Evolutionary conservation across 371 early-diverging fungal genomes (phyloP).

Genomic region (Mucor sp.): DNA sequence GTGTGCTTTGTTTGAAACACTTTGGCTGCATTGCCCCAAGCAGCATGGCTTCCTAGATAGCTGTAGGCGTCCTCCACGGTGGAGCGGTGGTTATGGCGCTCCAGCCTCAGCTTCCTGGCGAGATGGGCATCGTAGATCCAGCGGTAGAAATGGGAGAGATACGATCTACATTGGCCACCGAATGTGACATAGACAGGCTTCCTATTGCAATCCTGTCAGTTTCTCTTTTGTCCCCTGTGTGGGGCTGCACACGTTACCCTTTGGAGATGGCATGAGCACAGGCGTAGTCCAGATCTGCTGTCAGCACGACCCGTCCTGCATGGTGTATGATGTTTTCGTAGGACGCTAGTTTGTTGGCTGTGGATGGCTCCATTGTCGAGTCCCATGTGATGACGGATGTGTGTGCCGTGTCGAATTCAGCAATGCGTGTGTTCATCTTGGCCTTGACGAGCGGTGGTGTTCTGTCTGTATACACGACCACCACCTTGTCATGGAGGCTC

Average conservation of each 20-base stretch:
- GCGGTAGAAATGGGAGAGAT: slow-evolving; percentile 42
- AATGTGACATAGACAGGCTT: slow-evolving; percentile 50
- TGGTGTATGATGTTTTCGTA: slow-evolving; percentile 36
- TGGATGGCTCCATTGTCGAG: slow-evolving; percentile 16
- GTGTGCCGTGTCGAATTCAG: neutral
- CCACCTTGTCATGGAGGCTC: slow-evolving; percentile 25
- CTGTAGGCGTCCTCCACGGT: slow-evolving; percentile 33
- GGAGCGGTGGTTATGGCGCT: slow-evolving; percentile 16
- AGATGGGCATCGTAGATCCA: slow-evolving; percentile 39
- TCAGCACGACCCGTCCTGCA: slow-evolving; percentile 34
- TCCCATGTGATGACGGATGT: slow-evolving; percentile 37
- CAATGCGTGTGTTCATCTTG: slow-evolving; percentile 16
- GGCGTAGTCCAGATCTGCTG: slow-evolving; percentile 49
- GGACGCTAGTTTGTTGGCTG: slow-evolving; percentile 20
- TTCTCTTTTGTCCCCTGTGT: too few relatives aligned
- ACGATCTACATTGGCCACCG: slow-evolving; percentile 38
- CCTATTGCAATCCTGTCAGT: slow-evolving; percentile 10
- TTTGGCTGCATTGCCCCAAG: slow-evolving; percentile 34
- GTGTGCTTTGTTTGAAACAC: slow-evolving; percentile 31
- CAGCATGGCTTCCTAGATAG: slow-evolving; percentile 38
- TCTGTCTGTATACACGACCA: slow-evolving; percentile 43
- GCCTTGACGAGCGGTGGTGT: slow-evolving; percentile 40
- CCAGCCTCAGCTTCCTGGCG: slow-evolving; percentile 41
- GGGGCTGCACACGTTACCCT: slow-evolving; percentile 24
- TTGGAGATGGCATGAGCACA: slow-evolving; percentile 39